phyloP scores from a whole-genome alignment of 768 basidiomycete species.

The Cystoderma amianthinum region DNA sequence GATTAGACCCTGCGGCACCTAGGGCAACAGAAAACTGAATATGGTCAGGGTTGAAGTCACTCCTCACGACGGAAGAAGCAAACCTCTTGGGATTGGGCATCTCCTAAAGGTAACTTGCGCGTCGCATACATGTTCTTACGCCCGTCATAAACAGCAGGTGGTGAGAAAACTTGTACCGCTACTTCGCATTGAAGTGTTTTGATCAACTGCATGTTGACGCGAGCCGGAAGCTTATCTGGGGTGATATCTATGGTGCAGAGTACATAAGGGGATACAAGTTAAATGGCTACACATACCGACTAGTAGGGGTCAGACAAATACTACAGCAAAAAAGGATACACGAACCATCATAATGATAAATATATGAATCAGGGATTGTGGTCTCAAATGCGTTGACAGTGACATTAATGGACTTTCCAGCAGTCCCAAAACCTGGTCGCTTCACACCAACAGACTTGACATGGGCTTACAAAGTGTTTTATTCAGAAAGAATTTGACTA shows the following conservation, averaged over 20 bases:
- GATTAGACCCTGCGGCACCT: too few relatives aligned
- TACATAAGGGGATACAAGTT: too few relatives aligned
- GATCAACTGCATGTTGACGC: slow-evolving; percentile 35
- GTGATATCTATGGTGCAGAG: slow-evolving; percentile 18
- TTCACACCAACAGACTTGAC: slow-evolving; percentile 24
- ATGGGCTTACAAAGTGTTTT: slow-evolving; percentile 10
- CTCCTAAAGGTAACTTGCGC: slow-evolving; percentile 50
- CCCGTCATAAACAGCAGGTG: slow-evolving; percentile 68
- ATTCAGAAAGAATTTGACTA: neutral
- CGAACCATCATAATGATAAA: slow-evolving; percentile 70
- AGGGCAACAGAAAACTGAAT: too few relatives aligned
- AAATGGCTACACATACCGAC: too few relatives aligned
- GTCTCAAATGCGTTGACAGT: slow-evolving; percentile 47
- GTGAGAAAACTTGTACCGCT: slow-evolving; percentile 56
- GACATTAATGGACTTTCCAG: slow-evolving; percentile 18
- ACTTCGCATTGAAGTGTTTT: slow-evolving; percentile 18
- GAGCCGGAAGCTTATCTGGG: slow-evolving; percentile 17
- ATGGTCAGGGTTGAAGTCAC: too few relatives aligned
- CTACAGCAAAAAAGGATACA: too few relatives aligned
- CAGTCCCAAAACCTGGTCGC: slow-evolving; percentile 23
- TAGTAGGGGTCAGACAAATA: too few relatives aligned
- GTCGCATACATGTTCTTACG: slow-evolving; percentile 68
- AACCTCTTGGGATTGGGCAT: slow-evolving; percentile 44
- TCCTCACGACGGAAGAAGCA: too few relatives aligned
- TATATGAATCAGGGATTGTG: slow-evolving; percentile 41